Evolutionary conservation across 2,329 filamentous ascomycete genomes (phyloP), one percentile per base, ranked within the genome.

Genomic region (Penicillium oxalicum): DNA sequence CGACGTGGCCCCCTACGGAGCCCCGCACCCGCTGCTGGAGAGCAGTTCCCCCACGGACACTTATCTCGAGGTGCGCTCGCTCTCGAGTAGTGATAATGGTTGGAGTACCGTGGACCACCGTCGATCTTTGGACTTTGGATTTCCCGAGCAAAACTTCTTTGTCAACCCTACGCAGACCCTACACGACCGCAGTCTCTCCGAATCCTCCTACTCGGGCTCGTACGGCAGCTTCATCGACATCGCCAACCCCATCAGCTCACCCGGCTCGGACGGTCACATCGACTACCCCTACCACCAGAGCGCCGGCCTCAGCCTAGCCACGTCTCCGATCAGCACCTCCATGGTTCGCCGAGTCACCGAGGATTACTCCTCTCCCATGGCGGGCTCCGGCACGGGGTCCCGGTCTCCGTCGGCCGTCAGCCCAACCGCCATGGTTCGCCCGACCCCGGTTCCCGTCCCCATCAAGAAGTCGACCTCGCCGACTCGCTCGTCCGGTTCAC

Each of bases 161-260:
- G 94, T 95, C 76, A 95, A 96, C 70, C 91, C 91, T 2, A 83
- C 86, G 53, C 87, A 95, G 72, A 94, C 90, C 1, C 75, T 97
- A 44, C 91, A 96, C 72, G 79, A 95, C 62, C 82, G 91, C 58
- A 91, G 86, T 47, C 84, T 86, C 61, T 95, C 91, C 4, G 88
- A 94, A 61, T 93, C 89, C 2, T 93, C 87, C 1, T 81, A 84
- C 57, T 84, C 87, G 1, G 86, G 76, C 66, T 88, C 72, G 68
- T 89, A 78, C 74, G 82, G 77, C 55, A 93, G 88, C 72, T 95
- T 86, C 60, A 89, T 94, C 66, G 89, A 95, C 59, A 81, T 91
- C 69, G 79, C 84, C 24, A 85, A 85, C 64, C 86, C 86, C 0
- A 85, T 93, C 50, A 87, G 87, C 73, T 96, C 91, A 1, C 89